These are phyloP conservation scores for Lichina pygmaea DNA, from an alignment of 495 filamentous ascomycete genomes.

Conservation along the genomic window DNA sequence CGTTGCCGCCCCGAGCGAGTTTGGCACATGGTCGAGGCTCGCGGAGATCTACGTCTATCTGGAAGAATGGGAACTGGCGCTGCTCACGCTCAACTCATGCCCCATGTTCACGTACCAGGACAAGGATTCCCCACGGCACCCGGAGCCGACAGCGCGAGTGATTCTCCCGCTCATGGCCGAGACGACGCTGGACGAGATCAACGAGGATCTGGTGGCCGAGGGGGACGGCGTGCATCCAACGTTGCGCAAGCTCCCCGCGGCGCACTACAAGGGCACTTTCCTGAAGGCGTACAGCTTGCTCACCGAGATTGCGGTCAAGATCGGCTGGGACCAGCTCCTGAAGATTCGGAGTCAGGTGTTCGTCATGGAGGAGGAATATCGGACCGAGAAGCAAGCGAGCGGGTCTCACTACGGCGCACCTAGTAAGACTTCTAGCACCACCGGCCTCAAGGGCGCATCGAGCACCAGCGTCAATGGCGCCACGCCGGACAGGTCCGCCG, in stretches of 20 bases:
- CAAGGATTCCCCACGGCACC: slow-evolving; percentile 84
- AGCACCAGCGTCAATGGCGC: slow-evolving; percentile 33
- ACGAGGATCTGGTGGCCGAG: slow-evolving; percentile 50
- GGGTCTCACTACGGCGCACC: slow-evolving; percentile 16
- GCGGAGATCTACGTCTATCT: slow-evolving; percentile 78
- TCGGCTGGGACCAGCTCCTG: slow-evolving; percentile 90
- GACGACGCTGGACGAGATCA: slow-evolving; percentile 84
- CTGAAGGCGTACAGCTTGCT: slow-evolving; percentile 80
- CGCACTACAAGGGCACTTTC: slow-evolving; percentile 79
- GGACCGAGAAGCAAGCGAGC: slow-evolving; percentile 55
- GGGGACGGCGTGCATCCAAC: slow-evolving; percentile 57
- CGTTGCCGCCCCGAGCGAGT: slow-evolving; percentile 84
- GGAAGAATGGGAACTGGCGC: slow-evolving; percentile 80
- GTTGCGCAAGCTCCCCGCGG: slow-evolving; percentile 63
- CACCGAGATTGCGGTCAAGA: slow-evolving; percentile 81
- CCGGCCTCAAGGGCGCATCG: slow-evolving; percentile 38
- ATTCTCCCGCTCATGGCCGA: slow-evolving; percentile 68
- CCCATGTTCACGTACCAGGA: slow-evolving; percentile 99
- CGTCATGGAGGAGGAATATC: slow-evolving; percentile 98
- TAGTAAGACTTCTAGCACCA: slow-evolving; percentile 47
- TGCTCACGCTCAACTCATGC: slow-evolving; percentile 93
- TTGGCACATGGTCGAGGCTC: slow-evolving; percentile 83
- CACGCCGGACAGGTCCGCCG: slow-evolving; percentile 14
- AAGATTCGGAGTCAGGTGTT: slow-evolving; percentile 88
- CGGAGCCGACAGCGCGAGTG: slow-evolving; percentile 51